Base-by-base conservation (phyloP, 2,329 filamentous ascomycete species). In the Cercospora janseana region DNA sequence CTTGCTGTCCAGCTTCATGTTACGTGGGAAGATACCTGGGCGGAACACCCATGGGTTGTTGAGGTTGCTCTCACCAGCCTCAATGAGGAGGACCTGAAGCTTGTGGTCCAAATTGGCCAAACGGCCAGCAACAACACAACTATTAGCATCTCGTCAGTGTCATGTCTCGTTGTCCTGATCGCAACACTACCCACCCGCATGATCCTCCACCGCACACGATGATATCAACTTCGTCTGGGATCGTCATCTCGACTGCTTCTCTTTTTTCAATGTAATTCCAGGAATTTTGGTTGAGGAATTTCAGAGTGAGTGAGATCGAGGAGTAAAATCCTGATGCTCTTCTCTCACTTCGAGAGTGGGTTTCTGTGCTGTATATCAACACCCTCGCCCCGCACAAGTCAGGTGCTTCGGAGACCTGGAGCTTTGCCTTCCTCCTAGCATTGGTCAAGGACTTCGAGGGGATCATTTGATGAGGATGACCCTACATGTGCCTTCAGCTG, bases 1-100 rank as follows among this genome's bases (percentile, higher is more conserved):
- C 76, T 88, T 89, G 60, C 85, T 88, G 76, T 88, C 85, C 52
- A 88, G 67, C 70, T 88, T 83, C 85, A 87, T 88, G 72, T 89
- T 89, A 37, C 52, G 59, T n/a, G 86, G 86, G 69, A 85, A 89
- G 66, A 89, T 85, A 47, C 83, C 86, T 2, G 85, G 86, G 4
- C 85, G 81, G 71, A 79, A 88, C 9, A 89, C 85, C 82, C 79
- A 88, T 69, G 85, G 85, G 66, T 89, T 88, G 72, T 90, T 89
- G 51, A 87, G 68, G 63, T 87, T 88, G 68, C 75, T 84, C 72
- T 87, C 85, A 34, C 85, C 85, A 27, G 77, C 83, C 69, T 87
- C 85, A 57, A 88, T 84, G 57, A 87, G 71, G 58, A 87, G 73
- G 49, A 88, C 84, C 62, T 77, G 86, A 70, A 78, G 85, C 26